Evolutionary conservation across 202 grass and related monocot genomes (phyloP), one percentile per base, ranked within the genome.

Genomic region (Setaria viridis): DNA sequence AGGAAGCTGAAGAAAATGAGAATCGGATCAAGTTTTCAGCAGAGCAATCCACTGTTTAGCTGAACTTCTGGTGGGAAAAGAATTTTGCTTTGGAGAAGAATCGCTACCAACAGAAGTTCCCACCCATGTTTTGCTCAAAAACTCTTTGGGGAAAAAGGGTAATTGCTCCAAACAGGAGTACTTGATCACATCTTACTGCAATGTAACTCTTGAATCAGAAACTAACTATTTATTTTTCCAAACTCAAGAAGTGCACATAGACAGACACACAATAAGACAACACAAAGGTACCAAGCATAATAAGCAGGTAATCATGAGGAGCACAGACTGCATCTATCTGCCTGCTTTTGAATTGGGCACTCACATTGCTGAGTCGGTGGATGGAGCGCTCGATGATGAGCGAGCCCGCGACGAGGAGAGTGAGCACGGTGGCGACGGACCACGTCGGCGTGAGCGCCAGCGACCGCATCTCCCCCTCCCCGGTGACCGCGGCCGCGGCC

Each of bases 381-480:
- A 99, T 93, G 87, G 96, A 99, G 80, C 96, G 91, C 91, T 99
- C 96, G 77, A 99, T 84, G 30, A 99, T 45, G 86, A 99, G 93
- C 60, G 93, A 99, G 82, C 85, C 76, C 11, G 91, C 91, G 76
- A 99, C 93, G 71, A 99, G 91, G 85, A 99, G 86, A 0, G 96
- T 99, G 77, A 99, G 73, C 74, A 99, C 93, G 65, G 88, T 91
- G 62, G 96, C 96, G 60, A 95, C 96, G 19, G 96, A 99, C 96
- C 96, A 99, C 29, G 96, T 99, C 5, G 96, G 96, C 34, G 96
- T 99, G 32, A 99, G 88, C 63, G 93, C 96, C 73, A 99, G 66
- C 42, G 93, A 94, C 33, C 95, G 89, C 78, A 90, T 85, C 81
- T 97, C 86, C 37, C 91, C 91, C 35, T 76, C 67, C 21, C 77